phyloP scores from a whole-genome alignment of 306 rosid species.

The Castanopsis chinensis region DNA sequence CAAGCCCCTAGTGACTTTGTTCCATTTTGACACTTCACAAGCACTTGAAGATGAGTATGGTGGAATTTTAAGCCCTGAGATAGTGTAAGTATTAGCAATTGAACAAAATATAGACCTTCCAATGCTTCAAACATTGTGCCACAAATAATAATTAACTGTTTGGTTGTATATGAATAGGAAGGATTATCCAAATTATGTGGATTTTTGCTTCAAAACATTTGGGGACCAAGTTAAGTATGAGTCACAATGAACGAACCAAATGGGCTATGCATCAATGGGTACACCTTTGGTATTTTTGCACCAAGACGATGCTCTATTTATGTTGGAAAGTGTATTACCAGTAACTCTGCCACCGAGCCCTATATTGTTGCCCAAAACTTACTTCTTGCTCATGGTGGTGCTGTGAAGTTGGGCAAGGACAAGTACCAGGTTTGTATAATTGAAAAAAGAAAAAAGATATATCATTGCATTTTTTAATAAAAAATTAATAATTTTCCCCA shows the following conservation, averaged over 20 bases:
- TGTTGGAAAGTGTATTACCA: constrained; percentile 35
- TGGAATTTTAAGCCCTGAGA: constrained; percentile 25
- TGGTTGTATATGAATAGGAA: constrained; percentile 10
- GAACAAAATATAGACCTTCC: no score
- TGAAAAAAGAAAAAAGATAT: no score
- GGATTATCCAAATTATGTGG: constrained; percentile 27
- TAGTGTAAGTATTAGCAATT: constrained; percentile 24
- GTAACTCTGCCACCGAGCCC: constrained; percentile 46
- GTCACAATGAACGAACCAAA: constrained; percentile 40
- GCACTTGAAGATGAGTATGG: constrained; percentile 40
- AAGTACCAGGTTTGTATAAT: constrained; percentile 31
- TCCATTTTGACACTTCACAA: constrained; percentile 41
- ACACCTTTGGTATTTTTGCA: constrained; percentile 2
- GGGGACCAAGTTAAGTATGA: constrained; percentile 46
- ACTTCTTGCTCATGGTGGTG: constrained; percentile 34
- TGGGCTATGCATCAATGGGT: not conserved
- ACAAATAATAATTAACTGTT: no score
- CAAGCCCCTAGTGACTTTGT: constrained; percentile 31
- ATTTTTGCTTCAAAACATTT: constrained; percentile 38
- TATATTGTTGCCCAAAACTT: constrained; percentile 40
- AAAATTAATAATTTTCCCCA: no score
- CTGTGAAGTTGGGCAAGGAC: constrained; percentile 25
- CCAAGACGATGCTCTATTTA: constrained; percentile 43
- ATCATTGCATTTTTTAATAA: no score
- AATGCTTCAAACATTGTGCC: no score